Evolutionary conservation across 2,329 filamentous ascomycete species (phyloP).

Genomic region (Botrytis fabae): DNA sequence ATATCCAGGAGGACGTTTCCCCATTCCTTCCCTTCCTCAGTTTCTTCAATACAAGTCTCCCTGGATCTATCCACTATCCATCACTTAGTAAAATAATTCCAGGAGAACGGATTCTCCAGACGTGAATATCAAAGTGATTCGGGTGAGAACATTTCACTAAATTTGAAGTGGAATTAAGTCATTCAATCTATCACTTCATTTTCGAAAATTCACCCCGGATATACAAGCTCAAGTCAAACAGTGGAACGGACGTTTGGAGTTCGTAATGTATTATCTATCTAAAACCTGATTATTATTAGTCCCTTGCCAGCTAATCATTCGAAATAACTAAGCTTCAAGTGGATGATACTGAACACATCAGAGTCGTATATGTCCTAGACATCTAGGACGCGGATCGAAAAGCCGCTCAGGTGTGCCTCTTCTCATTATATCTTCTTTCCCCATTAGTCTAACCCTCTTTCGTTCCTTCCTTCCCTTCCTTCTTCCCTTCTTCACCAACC

Average conservation of each 20-base stretch:
- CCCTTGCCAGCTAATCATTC: background rate
- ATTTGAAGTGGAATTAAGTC: background rate
- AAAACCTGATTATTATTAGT: background rate
- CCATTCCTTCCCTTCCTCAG: background rate
- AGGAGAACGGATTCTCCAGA: no score
- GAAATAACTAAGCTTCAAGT: background rate
- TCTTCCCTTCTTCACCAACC: background rate
- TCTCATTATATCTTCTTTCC: background rate
- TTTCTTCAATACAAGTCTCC: background rate
- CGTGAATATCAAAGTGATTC: no score
- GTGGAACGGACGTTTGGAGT: background rate
- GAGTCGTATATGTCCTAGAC: background rate
- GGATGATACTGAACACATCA: background rate
- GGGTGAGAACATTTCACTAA: background rate
- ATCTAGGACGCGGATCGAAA: background rate
- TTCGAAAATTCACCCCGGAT: rapidly evolving
- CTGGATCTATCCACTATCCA: no score
- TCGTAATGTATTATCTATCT: background rate
- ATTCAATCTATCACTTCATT: background rate
- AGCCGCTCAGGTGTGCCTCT: background rate
- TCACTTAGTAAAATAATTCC: no score
- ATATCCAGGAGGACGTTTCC: background rate
- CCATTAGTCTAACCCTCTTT: background rate
- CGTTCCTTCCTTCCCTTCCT: background rate
- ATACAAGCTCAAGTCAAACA: background rate